These are phyloP conservation scores for Fagopyrum tataricum DNA, from an alignment of 148 eudicot genomes.

Conservation along the genomic window DNA sequence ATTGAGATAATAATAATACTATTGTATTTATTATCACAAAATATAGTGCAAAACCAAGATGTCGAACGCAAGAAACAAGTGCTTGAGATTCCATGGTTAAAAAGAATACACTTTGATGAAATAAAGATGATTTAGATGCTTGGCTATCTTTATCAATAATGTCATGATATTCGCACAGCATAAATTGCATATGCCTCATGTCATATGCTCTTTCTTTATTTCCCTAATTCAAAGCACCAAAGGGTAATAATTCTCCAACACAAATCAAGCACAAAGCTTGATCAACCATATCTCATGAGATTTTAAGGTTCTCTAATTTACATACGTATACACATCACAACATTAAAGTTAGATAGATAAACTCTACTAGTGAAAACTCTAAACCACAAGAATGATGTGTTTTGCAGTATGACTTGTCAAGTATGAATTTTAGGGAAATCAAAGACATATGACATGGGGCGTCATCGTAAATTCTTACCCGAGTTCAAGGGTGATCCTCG, in stretches of 20 bases:
- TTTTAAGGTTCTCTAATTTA: neutral
- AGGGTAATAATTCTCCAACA: neutral
- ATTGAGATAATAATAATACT: too few relatives aligned
- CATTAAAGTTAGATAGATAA: neutral
- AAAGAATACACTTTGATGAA: too few relatives aligned
- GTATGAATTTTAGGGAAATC: neutral
- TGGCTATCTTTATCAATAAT: too few relatives aligned
- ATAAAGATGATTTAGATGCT: too few relatives aligned
- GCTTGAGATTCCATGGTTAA: too few relatives aligned
- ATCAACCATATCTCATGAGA: neutral
- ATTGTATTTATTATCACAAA: too few relatives aligned
- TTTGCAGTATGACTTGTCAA: neutral
- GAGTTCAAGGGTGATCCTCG: constrained; percentile 42
- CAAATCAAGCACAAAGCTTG: neutral
- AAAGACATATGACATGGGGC: neutral
- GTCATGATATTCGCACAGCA: too few relatives aligned
- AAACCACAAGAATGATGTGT: neutral
- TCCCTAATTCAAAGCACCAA: neutral
- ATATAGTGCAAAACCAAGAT: too few relatives aligned
- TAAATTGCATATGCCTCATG: too few relatives aligned
- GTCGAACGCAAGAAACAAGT: too few relatives aligned
- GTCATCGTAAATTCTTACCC: constrained; percentile 24
- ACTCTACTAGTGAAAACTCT: neutral
- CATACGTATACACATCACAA: neutral
- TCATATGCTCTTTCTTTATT: too few relatives aligned